A percentile compares a stretch with the other conserved stretches of the same genome.
phyloP scores from a whole-genome alignment of 164 flowering plant genomes.

The Cinnamomum chago region DNA sequence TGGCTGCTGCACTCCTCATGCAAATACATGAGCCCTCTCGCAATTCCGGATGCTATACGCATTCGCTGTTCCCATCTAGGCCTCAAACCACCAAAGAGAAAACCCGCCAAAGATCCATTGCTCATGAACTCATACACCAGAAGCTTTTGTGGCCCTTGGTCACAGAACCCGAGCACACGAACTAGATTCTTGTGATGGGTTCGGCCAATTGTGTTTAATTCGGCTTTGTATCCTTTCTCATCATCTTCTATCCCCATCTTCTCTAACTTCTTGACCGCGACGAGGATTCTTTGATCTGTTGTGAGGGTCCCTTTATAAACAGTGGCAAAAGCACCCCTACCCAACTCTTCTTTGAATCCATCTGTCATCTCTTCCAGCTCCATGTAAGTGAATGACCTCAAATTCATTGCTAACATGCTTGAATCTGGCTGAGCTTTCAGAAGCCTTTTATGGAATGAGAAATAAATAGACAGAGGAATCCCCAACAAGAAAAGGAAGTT shows the following conservation, averaged over 20 bases:
- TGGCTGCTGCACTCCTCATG: constrained; percentile 40
- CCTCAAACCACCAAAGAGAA: constrained; percentile 21
- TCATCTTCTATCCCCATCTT: constrained; percentile 17
- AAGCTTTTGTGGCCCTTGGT: constrained; percentile 31
- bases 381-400: constrained; percentile 20
- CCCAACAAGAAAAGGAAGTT: constrained; percentile 24
- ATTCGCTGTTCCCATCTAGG: constrained; percentile 27
- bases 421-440: not conserved
- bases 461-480: not conserved
- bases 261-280: constrained; percentile 35
- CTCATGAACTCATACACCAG: constrained; percentile 42
- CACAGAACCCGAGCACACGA: constrained; percentile 29
- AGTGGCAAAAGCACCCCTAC: constrained; percentile 26
- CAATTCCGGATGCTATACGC: constrained; percentile 27
- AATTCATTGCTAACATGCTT: constrained; percentile 6
- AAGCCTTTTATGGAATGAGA: not conserved
- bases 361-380: constrained; percentile 26
- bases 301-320: constrained; percentile 31
- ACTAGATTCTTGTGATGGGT: constrained; percentile 41
- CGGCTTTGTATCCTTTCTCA: constrained; percentile 32
- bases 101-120: constrained; percentile 30
- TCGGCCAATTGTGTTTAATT: constrained; percentile 28
- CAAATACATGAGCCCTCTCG: constrained; percentile 36
- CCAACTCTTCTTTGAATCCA: constrained; percentile 34
- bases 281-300: not conserved